Evolutionary conservation across 768 basidiomycete species (phyloP), one percentile per base, ranked within the genome.

Genomic region (Sarcomyxa edulis): DNA sequence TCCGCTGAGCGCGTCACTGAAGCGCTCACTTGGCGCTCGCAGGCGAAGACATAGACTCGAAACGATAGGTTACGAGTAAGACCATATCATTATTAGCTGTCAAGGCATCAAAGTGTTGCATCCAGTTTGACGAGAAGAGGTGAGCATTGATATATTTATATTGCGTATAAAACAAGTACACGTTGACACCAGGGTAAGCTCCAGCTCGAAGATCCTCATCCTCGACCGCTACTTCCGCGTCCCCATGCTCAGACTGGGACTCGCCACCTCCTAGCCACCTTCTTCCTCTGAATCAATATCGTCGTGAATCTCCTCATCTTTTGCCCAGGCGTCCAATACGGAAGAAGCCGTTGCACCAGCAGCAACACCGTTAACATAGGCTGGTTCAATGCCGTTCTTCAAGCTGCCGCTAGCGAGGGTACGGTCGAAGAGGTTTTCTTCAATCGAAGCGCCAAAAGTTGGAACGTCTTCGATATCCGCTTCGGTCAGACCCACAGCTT

Each of bases 351-450:
- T 74, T 22, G 60, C 68, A 29, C 65, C 69, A 22, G 70, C 65
- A 38, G 79, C 84, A 48, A 81, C 65, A 2, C 85, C 89, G 37
- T 91, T 92, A 45, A 72, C 60, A 48, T 85, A 80, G 0, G 81
- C 68, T 29, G 76, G 68, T 32, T 83, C 83, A 11, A 68, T 70
- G 32, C 82, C 76, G 4, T 68, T 74, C 49, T 88, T 86, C 29
- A 89, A 59, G 47, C 72, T 77, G 18, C 86, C 87, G 50, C 83
- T 93, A 14, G 81, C 88, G 19, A 99, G 78, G 5, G 90, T 94
- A n/a, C 76, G 79, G 56, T 98, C 95, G 58, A 95, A 98, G 79
- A 93, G 95, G 71, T 81, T 93, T 54, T 97, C 93, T 16, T 79
- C 81, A 0, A 76, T 80, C 4, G 90, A 84, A 12, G 65, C 61